Base-by-base conservation (phyloP, 2,329 filamentous ascomycete species). In the Orbilia quercus region DNA sequence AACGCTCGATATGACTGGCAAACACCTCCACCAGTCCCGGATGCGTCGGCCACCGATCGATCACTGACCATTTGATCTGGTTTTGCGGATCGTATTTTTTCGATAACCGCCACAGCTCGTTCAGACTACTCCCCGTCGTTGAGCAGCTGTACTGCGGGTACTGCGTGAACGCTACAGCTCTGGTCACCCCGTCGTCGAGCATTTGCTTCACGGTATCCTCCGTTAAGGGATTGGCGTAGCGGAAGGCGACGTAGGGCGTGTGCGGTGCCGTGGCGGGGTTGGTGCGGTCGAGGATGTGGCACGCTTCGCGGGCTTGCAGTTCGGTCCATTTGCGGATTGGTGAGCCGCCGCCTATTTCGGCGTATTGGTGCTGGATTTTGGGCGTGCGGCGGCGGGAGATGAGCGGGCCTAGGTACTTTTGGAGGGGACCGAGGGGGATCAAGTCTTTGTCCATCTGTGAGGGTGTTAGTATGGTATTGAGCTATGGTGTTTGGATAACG, bases 81-180 rank as follows among this genome's bases (percentile, higher is more conserved):
- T 93, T 93, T 38, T 87, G 83, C 0, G 83, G 81, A 23, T 85
- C 83, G 45, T 85, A 83, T 81, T 91, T 92, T 40, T 91, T 91
- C 81, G 98, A 93, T 59, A 99, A 82, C 75, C 92, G 85, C 95
- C 95, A 99, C 36, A 99, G 83, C 82, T 99, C 95, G 79, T 99
- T 99, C 66, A 99, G 82, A 75, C 92, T 96, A 81, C 92, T 96
- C 20, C 95, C 95, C 0, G 95, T 99, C 0, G 95, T 99, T 18
- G 92, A 96, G 83, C 96, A 99, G 18, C 92, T 96, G 82, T 99
- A 99, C 80, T 99, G 95, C 1, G 95, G 95, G 78, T 99, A 99
- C 81, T 99, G 95, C 25, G 94, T 97, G 79, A 99, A 99, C 1
- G 95, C 95, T 2, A 99, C 92, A 1, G 96, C 95, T 69, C 95